Percentiles rank a stretch among this genome's conserved stretches.
phyloP scores from a whole-genome alignment of 2,329 filamentous ascomycete species.

The Ophiocordyceps camponoti-leonardi region DNA sequence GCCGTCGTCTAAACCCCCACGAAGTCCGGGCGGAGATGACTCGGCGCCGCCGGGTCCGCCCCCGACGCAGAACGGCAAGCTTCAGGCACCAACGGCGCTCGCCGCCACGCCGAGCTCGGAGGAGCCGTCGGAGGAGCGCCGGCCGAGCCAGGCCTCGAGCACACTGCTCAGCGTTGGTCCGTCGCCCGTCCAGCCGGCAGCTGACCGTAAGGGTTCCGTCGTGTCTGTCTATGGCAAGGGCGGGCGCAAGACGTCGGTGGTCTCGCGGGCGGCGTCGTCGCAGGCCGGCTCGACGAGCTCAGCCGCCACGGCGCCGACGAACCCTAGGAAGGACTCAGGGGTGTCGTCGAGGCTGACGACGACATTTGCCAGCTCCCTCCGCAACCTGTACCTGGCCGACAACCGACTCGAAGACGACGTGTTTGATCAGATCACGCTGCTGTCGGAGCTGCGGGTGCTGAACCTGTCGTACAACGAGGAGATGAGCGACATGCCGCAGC shows the following conservation, averaged over 20 bases:
- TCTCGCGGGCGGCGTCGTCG: slow-evolving; percentile 44
- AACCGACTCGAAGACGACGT: slow-evolving; percentile 90
- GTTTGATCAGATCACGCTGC: slow-evolving; percentile 73
- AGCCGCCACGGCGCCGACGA: slow-evolving; percentile 31
- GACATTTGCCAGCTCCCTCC: slow-evolving; percentile 76
- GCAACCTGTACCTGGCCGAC: slow-evolving; percentile 76
- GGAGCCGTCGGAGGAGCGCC: slow-evolving; percentile 50
- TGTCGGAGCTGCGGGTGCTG: slow-evolving; percentile 70
- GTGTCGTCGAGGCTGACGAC: slow-evolving; percentile 62
- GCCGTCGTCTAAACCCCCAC: slow-evolving; percentile 52
- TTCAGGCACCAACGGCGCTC: slow-evolving; percentile 22
- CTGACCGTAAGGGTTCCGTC: slow-evolving; percentile 64
- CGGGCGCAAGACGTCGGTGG: slow-evolving; percentile 69
- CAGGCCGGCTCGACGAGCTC: slow-evolving; percentile 22
- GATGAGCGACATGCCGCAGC: slow-evolving; percentile 77
- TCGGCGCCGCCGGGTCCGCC: slow-evolving; percentile 11
- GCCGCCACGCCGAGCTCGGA: slow-evolving; percentile 57
- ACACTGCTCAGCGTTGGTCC: slow-evolving; percentile 60
- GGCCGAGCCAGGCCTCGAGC: slow-evolving; percentile 73
- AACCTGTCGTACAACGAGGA: slow-evolving; percentile 87
- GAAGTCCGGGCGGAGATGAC: slow-evolving; percentile 34
- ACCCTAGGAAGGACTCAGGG: slow-evolving; percentile 70
- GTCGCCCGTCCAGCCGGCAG: slow-evolving; percentile 40
- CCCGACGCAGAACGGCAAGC: slow-evolving; percentile 20
- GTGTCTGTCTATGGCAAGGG: slow-evolving; percentile 65